Percentiles rank a stretch among this genome's conserved stretches.
Conservation (phyloP, 2,329 filamentous ascomycete genomes). For the Periconia sp. region DNA sequence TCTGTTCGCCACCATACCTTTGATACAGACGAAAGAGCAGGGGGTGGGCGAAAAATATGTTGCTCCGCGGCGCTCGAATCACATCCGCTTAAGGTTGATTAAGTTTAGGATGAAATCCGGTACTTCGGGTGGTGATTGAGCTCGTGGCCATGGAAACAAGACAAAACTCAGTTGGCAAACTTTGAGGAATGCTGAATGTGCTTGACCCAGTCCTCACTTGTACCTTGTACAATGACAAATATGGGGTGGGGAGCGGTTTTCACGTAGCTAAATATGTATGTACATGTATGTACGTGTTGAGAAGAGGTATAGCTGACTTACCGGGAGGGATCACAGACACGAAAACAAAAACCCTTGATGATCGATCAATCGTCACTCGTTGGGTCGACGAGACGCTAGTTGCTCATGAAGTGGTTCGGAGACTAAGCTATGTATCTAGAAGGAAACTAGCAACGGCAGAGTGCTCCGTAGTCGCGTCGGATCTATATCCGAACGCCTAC, state of each 20-base stretch:
- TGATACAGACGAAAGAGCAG: slow-evolving; percentile 20
- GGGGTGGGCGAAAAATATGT: slow-evolving; percentile 16
- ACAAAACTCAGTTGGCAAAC: neutral
- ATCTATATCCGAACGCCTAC: slow-evolving; percentile 31
- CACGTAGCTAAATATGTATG: neutral
- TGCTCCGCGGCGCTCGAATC: slow-evolving; percentile 19
- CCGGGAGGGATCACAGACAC: neutral
- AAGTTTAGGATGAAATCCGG: slow-evolving; percentile 10
- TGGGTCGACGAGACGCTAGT: neutral
- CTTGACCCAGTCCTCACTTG: neutral
- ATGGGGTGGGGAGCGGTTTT: neutral
- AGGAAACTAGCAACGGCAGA: slow-evolving; percentile 19
- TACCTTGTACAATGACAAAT: neutral
- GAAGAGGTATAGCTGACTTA: neutral
- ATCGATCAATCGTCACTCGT: neutral
- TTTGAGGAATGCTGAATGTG: neutral
- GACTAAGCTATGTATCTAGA: slow-evolving; percentile 15
- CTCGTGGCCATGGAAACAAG: neutral
- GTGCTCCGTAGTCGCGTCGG: slow-evolving; percentile 25
- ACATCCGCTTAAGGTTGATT: neutral
- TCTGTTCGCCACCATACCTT: slow-evolving; percentile 30
- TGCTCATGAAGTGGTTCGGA: slow-evolving; percentile 13
- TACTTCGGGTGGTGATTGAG: neutral
- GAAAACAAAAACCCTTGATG: neutral
- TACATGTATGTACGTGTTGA: neutral